These are phyloP conservation scores for Zhuliangozyma blackwelliae DNA, from an alignment of 1,139 yeast genomes.

Conservation along the genomic window DNA sequence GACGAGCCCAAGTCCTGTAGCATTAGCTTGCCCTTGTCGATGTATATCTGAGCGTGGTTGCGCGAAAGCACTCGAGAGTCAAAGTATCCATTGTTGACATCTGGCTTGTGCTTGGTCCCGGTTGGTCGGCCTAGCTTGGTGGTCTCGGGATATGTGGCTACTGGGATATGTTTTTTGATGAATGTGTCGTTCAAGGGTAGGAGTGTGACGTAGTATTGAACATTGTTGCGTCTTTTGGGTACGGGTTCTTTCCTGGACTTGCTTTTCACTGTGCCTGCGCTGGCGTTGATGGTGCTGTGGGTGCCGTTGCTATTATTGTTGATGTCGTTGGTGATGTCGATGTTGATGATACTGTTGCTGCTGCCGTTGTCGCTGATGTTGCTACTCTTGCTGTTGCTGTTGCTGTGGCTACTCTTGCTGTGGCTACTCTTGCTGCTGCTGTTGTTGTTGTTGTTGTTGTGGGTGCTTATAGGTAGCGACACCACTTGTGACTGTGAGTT, in stretches of 20 bases:
- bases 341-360: conserved; percentile 4
- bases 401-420: conserved; percentile 1
- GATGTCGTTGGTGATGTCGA: conserved; percentile 6
- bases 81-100: conserved; percentile 83
- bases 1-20: conserved; percentile 85
- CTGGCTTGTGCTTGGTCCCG: conserved; percentile 68
- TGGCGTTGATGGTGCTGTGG: no score
- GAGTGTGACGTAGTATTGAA: conserved; percentile 57
- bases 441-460: no score
- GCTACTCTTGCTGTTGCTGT: no score
- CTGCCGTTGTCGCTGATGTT: conserved; percentile 1
- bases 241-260: conserved; percentile 13
- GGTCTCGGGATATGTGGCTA: conserved; percentile 81
- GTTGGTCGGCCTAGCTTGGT: conserved; percentile 85
- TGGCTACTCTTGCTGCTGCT: conserved; percentile 3
- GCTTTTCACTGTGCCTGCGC: no score
- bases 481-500: conserved; percentile 38
- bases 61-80: conserved; percentile 91
- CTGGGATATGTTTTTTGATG: conserved; percentile 69
- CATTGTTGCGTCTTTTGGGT: conserved; percentile 22
- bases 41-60: conserved; percentile 88
- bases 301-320: conserved; percentile 6
- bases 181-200: conserved; percentile 78
- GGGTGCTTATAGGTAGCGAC: conserved; percentile 7
- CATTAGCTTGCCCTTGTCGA: conserved; percentile 69